These are phyloP conservation scores for Trametes gibbosa DNA, from an alignment of 768 basidiomycete genomes.

Conservation along the genomic window DNA sequence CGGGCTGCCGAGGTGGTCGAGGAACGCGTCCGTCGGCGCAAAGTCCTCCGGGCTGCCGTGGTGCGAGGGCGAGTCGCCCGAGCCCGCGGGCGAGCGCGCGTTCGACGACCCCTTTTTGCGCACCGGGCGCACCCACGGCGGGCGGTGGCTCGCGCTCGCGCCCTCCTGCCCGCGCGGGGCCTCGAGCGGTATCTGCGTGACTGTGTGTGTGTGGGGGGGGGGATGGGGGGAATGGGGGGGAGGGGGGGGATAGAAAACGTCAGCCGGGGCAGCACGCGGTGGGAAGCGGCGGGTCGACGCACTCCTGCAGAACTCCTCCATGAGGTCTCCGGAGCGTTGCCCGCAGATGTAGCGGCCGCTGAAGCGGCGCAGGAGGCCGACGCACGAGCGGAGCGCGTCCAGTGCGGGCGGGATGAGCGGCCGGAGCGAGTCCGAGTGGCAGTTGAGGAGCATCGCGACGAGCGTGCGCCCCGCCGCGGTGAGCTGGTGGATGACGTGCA, in stretches of 20 bases:
- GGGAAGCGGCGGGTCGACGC: slow-evolving; percentile 38
- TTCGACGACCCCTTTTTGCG: slow-evolving; percentile 66
- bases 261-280: neutral
- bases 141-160: slow-evolving; percentile 48
- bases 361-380: slow-evolving; percentile 83
- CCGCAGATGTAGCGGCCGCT: slow-evolving; percentile 93
- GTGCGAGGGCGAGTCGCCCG: slow-evolving; percentile 34
- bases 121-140: slow-evolving; percentile 88
- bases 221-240: too few relatives aligned
- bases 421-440: slow-evolving; percentile 75
- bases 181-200: slow-evolving; percentile 86
- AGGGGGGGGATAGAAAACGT: neutral
- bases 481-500: slow-evolving; percentile 93
- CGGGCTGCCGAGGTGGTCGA: slow-evolving; percentile 36
- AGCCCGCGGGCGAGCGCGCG: slow-evolving; percentile 37
- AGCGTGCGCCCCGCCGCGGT: slow-evolving; percentile 92
- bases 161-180: slow-evolving; percentile 50
- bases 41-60: slow-evolving; percentile 62
- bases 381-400: slow-evolving; percentile 84
- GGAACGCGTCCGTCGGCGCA: slow-evolving; percentile 58
- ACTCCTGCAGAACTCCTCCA: slow-evolving; percentile 95
- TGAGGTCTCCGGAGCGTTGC: slow-evolving; percentile 83
- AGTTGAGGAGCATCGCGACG: slow-evolving; percentile 83
- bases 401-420: slow-evolving; percentile 78
- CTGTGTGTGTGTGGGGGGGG: slow-evolving; percentile 36